Conservation (phyloP, 768 basidiomycete genomes). For the Tubosaeta sp. region DNA sequence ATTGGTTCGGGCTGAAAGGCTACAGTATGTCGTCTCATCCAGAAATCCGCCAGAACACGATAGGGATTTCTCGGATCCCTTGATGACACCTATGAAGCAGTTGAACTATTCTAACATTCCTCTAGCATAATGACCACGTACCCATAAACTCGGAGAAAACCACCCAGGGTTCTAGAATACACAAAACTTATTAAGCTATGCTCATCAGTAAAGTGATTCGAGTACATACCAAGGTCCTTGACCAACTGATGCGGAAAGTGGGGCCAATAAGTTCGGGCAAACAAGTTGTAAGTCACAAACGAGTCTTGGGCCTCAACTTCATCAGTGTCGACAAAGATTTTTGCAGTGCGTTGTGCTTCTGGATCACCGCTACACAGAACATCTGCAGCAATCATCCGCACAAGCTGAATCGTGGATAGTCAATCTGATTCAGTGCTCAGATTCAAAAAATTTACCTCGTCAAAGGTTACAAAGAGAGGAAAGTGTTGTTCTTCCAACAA, state of each 20-base stretch:
- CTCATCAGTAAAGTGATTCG: neutral
- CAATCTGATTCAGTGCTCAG: neutral
- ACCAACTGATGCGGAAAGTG: constrained; percentile 49
- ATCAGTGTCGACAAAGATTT: constrained; percentile 11
- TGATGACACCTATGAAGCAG: constrained; percentile 46
- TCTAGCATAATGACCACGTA: constrained; percentile 19
- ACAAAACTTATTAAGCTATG: neutral
- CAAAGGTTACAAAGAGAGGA: constrained; percentile 66
- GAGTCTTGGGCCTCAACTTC: constrained; percentile 18
- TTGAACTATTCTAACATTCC: neutral
- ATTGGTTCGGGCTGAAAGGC: constrained; percentile 48
- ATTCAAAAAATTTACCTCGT: constrained; percentile 39
- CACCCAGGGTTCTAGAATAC: constrained; percentile 48
- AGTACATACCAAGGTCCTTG: constrained; percentile 47
- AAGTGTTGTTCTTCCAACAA: constrained; percentile 57
- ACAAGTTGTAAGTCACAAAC: constrained; percentile 44
- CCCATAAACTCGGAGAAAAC: constrained; percentile 68
- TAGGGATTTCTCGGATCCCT: constrained; percentile 59
- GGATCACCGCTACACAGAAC: constrained; percentile 8
- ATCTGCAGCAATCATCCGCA: constrained; percentile 25
- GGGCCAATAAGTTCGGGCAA: constrained; percentile 53
- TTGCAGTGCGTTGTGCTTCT: constrained; percentile 2
- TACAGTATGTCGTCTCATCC: constrained; percentile 40
- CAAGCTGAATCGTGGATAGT: constrained; percentile 16
- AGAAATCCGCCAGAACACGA: constrained; percentile 35